phyloP scores from a whole-genome alignment of 768 basidiomycete genomes.

The Gloeophyllum trabeum region DNA sequence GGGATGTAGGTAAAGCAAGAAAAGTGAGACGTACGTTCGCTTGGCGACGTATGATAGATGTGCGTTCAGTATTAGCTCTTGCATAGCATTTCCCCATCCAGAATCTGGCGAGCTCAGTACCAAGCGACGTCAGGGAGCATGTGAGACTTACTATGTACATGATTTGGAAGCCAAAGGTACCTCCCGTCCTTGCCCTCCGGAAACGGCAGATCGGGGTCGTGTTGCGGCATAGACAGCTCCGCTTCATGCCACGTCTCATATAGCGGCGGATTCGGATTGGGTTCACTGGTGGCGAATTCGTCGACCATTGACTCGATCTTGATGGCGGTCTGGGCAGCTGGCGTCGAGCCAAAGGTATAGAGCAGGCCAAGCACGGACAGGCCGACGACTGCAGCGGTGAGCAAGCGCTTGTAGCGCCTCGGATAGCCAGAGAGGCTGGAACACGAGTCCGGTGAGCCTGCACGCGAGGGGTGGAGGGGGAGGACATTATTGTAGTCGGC shows the following conservation, averaged over 20 bases:
- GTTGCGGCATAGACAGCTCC: conserved; percentile 35
- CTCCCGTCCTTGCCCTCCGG: conserved; percentile 28
- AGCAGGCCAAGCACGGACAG: not conserved
- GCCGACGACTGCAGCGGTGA: not conserved
- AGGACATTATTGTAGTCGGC: no score
- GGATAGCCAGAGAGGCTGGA: no score
- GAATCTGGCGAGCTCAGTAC: not conserved
- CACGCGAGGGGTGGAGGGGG: no score
- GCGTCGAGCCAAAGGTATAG: not conserved
- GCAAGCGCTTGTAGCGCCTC: not conserved
- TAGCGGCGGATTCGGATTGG: conserved; percentile 25
- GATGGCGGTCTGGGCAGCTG: not conserved
- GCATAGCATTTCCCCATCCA: conserved; percentile 29
- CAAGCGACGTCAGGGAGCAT: not conserved
- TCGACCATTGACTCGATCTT: not conserved
- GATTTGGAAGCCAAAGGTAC: conserved; percentile 39
- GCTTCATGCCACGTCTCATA: conserved; percentile 30
- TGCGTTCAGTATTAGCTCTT: conserved; percentile 22
- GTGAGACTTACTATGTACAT: conserved; percentile 24
- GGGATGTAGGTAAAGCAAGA: not conserved
- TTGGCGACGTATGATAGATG: conserved; percentile 22
- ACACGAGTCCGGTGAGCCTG: no score
- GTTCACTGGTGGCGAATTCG: conserved; percentile 5
- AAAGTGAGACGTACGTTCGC: conserved; percentile 22
- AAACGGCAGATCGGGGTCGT: conserved; percentile 23